phyloP scores from a whole-genome alignment of 441 rosid species.

The Gossypium gossypioides region DNA sequence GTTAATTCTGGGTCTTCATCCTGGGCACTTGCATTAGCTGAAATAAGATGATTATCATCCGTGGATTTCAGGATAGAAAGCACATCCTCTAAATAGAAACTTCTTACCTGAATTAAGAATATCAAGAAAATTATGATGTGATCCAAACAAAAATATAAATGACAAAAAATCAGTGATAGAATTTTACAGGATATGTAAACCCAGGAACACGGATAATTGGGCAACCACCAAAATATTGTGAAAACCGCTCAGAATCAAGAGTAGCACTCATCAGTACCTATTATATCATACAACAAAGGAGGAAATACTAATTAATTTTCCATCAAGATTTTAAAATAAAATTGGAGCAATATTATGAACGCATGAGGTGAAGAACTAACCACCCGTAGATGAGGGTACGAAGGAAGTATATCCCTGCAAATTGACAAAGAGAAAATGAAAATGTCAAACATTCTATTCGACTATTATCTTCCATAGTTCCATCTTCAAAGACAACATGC shows the following conservation, averaged over 20 bases:
- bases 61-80: constrained; percentile 59
- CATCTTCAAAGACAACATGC: background rate
- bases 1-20: constrained; percentile 38
- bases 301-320: background rate
- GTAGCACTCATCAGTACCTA: constrained; percentile 99
- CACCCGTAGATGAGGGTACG: constrained; percentile 76
- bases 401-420: constrained; percentile 89
- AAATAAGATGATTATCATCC: constrained; percentile 50
- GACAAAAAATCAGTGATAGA: constrained; percentile 12
- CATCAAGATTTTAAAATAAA: constrained; percentile 1
- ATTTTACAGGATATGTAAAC: constrained; percentile 78
- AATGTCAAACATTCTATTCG: background rate
- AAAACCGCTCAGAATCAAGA: constrained; percentile 81
- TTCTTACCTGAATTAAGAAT: constrained; percentile 52
- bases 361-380: constrained; percentile 38
- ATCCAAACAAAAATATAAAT: constrained; percentile 1
- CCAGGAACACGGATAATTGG: constrained; percentile 85
- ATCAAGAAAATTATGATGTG: constrained; percentile 15
- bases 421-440: constrained; percentile 15
- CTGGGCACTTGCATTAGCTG: constrained; percentile 25
- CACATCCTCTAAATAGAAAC: constrained; percentile 70
- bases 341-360: background rate
- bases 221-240: constrained; percentile 94
- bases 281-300: constrained; percentile 7
- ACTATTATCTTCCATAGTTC: background rate